phyloP scores from a whole-genome alignment of 768 basidiomycete species.

The Tricholoma flavovirens region DNA sequence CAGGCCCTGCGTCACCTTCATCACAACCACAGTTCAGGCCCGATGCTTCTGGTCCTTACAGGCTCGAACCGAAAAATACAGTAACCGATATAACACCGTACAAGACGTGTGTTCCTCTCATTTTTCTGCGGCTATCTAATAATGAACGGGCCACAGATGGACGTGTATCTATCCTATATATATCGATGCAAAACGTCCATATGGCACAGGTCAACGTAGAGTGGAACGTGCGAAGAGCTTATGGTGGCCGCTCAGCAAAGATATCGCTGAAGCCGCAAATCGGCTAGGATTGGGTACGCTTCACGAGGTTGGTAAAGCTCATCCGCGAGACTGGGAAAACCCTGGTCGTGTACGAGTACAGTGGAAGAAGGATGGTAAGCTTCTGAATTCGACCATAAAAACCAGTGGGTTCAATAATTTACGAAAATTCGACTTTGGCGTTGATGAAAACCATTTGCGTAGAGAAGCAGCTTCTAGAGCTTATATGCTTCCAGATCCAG shows the following conservation, averaged over 20 bases:
- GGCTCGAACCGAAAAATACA: constrained; percentile 27
- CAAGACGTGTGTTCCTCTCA: constrained; percentile 55
- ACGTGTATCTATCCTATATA: constrained; percentile 96
- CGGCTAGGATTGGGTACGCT: constrained; percentile 73
- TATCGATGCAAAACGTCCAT: constrained; percentile 90
- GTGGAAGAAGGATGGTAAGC: constrained; percentile 75
- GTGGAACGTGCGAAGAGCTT: constrained; percentile 72
- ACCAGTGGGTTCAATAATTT: constrained; percentile 51
- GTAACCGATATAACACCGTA: constrained; percentile 78
- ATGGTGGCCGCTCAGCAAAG: constrained; percentile 95
- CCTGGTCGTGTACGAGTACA: constrained; percentile 92
- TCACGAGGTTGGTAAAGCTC: constrained; percentile 85
- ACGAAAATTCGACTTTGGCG: background rate
- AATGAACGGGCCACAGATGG: constrained; percentile 54
- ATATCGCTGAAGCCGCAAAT: constrained; percentile 81
- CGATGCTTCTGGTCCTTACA: constrained; percentile 17
- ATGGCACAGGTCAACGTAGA: constrained; percentile 76
- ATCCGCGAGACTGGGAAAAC: constrained; percentile 98
- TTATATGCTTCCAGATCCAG: constrained; percentile 71
- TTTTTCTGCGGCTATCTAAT: constrained; percentile 13
- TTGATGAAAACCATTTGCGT: constrained; percentile 5
- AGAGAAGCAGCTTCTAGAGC: constrained; percentile 80
- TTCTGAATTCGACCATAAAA: constrained; percentile 63
- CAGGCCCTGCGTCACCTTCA: constrained; percentile 55
- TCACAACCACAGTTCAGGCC: constrained; percentile 23